Base-by-base conservation (phyloP, 805 yeast genomes). In the Pichia sporocuriosa region DNA sequence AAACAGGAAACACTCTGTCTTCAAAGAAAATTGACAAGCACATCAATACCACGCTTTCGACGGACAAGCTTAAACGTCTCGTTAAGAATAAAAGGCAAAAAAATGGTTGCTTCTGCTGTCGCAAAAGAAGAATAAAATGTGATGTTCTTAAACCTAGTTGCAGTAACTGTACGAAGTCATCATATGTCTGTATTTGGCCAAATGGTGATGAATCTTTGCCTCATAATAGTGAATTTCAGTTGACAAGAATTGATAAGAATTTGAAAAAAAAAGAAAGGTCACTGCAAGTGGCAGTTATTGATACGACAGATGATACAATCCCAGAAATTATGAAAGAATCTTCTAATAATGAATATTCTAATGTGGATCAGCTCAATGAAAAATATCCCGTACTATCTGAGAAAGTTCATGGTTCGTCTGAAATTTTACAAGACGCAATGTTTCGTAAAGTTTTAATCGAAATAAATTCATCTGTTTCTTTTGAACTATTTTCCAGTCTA, bases 391-490 rank as follows among this genome's bases (percentile, higher is more conserved):
- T 15, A 4, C 19, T 24, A 12, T 19, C 22, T 34, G 29, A 24
- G 19, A 27, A 24, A 4, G 31, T 26, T 22, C 34, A 29, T 6
- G 30, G 31, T n/a, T 29, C 35, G 6, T 27, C 36, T 5, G 31
- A 33, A 13, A 23, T 9, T 15, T 10, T 22, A 9, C 38, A 29
- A 17, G 60, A 56, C 31, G 53, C 49, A 4, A 26, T 55, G 9
- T 57, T 55, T 32, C 41, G 61, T 21, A 45, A 32, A 32, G 54
- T 52, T 28, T 35, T 57, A 13, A 41, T 30, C 31, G 46, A 46
- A 11, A 41, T 48, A 11, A 42, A 44, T 20, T 34, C 44, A 3
- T 26, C 48, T 2, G 22, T 32, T 4, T 16, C 19, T 16, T 11
- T 19, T 4, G 19, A 34, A 17, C 16, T 26, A 3, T 23, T 9